Base-by-base conservation (phyloP, 495 filamentous ascomycete species). In the Lasiosphaeria ovina region DNA sequence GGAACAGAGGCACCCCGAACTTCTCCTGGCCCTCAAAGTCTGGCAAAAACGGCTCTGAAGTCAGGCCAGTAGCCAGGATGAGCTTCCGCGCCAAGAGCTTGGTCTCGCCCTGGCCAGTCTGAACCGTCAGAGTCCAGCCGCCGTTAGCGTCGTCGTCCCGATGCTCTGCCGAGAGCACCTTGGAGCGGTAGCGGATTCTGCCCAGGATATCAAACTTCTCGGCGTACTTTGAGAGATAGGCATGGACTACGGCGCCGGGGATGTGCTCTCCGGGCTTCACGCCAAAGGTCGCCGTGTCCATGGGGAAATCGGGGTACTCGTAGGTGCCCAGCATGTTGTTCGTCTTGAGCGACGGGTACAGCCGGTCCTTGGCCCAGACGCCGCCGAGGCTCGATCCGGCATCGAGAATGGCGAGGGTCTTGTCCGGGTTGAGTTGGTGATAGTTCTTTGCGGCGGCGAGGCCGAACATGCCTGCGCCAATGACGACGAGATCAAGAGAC, bases 271-370 rank as follows among this genome's bases (percentile, higher is more conserved):
- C 85, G 0, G 76, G 66, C 57, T 84, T 76, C 35, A 90, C 82
- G 1, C 82, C 84, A 60, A 83, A 87, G 0, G 72, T 81, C 10
- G 80, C 71, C 5, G 61, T 61, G 54, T 82, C 80, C 88, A 93
- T 89, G 8, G 88, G 88, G 59, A 88, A 89, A 57, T 92, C 90
- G 3, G 83, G 84, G 65, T 80, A 89, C 66, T 90, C 89, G 63
- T 86, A 90, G 1, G 81, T 89, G 6, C 89, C 89, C 4, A 85
- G 60, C 55, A 80, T 65, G 45, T 81, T 82, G 70, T 82, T 82
- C 61, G 86, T 83, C 57, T 82, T 86, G 31, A 93, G 77, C 9
- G 84, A 85, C 7, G 83, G 82, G 67, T 91, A 92, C 34, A 89
- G 73, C 0, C 85, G 75, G 36, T 87, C 73, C 38, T 81, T 73